phyloP scores from a whole-genome alignment of 1,139 yeast species.

The Lodderomyces jiufengensis region DNA sequence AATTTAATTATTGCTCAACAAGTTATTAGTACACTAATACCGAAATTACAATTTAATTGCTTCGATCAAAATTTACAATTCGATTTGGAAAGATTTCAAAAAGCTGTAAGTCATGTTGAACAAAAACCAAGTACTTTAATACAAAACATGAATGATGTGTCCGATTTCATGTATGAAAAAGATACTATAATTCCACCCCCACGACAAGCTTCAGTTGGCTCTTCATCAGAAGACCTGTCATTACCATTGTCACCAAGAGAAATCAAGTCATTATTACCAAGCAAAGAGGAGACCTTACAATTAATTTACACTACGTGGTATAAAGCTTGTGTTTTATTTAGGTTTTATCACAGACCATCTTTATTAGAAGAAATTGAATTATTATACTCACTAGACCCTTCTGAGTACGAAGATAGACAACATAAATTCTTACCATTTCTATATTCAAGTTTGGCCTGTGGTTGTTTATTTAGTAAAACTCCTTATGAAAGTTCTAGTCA shows the following conservation, averaged over 20 bases:
- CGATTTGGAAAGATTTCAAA: conserved; percentile 34
- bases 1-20: conserved; percentile 25
- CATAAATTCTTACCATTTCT: conserved; percentile 75
- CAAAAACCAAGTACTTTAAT: conserved; percentile 16
- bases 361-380: conserved; percentile 53
- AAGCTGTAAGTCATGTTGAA: conserved; percentile 22
- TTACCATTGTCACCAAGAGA: conserved; percentile 27
- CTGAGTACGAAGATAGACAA: conserved; percentile 67
- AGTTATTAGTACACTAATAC: conserved; percentile 44
- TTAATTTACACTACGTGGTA: conserved; percentile 79
- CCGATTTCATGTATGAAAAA: conserved; percentile 24
- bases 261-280: conserved; percentile 70
- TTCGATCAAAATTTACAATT: conserved; percentile 31
- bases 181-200: conserved; percentile 11
- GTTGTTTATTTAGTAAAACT: conserved; percentile 62
- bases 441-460: conserved; percentile 55
- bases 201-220: conserved; percentile 18
- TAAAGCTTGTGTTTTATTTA: conserved; percentile 76
- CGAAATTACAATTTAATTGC: conserved; percentile 41
- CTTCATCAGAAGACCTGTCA: conserved; percentile 19
- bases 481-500: conserved; percentile 28
- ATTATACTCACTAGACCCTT: conserved; percentile 60
- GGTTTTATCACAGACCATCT: conserved; percentile 85
- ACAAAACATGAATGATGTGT: conserved; percentile 20
- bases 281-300: conserved; percentile 67